phyloP scores from a whole-genome alignment of 371 early-diverging fungal species.

The Mortierella sp. region DNA sequence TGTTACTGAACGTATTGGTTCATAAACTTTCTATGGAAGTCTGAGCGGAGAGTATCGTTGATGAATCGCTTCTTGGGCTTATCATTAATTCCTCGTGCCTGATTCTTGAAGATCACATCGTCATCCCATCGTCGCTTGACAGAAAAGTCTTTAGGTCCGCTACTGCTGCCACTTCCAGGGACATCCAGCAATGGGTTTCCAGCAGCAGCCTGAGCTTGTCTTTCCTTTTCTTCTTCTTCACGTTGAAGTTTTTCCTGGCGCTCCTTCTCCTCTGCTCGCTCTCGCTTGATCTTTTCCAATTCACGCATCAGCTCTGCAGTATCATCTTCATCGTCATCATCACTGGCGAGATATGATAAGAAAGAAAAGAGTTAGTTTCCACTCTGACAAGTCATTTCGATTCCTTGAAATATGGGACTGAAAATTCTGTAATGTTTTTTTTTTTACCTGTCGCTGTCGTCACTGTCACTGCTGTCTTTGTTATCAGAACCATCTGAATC shows the following conservation, averaged over 20 bases:
- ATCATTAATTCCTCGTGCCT: slow-evolving; percentile 88
- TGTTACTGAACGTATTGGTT: slow-evolving; percentile 85
- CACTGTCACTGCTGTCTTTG: slow-evolving; percentile 30
- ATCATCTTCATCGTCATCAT: slow-evolving; percentile 92
- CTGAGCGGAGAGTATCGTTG: slow-evolving; percentile 95
- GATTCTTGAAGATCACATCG: slow-evolving; percentile 97
- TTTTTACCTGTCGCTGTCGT: slow-evolving; percentile 46
- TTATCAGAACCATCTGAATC: slow-evolving; percentile 64
- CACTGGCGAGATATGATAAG: background rate
- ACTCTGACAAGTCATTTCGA: background rate
- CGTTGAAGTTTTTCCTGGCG: slow-evolving; percentile 69
- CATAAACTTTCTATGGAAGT: slow-evolving; percentile 97
- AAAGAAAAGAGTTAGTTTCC: background rate
- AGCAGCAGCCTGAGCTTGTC: slow-evolving; percentile 70
- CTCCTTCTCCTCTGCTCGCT: slow-evolving; percentile 93
- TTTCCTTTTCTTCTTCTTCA: slow-evolving; percentile 71
- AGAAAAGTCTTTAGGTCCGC: slow-evolving; percentile 78
- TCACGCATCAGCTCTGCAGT: slow-evolving; percentile 91
- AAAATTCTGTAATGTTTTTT: too few species aligned
- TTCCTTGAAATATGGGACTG: background rate
- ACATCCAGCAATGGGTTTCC: slow-evolving; percentile 87
- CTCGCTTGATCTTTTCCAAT: slow-evolving; percentile 94
- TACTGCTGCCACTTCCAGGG: slow-evolving; percentile 32
- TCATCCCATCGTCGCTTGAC: slow-evolving; percentile 97
- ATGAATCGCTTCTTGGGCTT: slow-evolving; percentile 94